A percentile compares a stretch with the other conserved stretches of the same genome.
Conservation (phyloP, 2,329 filamentous ascomycete genomes). For the Trichoderma sp. region DNA sequence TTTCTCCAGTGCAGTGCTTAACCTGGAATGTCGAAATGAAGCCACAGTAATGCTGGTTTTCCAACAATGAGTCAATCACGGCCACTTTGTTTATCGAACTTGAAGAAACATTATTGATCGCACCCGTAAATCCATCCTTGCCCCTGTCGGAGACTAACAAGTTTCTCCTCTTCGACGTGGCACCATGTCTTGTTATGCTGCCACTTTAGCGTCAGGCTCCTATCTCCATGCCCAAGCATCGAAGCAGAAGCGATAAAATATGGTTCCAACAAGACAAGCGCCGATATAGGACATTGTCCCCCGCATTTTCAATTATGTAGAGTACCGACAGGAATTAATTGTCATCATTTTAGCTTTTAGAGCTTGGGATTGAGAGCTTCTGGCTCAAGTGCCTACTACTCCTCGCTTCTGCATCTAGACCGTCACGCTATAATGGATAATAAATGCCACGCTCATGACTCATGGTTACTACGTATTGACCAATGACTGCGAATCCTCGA, state of each 20-base stretch:
- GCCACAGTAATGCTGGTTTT: background rate
- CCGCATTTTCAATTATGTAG: background rate
- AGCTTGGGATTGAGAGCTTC: background rate
- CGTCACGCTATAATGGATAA: background rate
- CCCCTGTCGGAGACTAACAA: background rate
- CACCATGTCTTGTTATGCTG: background rate
- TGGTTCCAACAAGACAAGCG: background rate
- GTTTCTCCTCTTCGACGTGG: background rate
- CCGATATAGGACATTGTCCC: background rate
- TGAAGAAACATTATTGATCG: background rate
- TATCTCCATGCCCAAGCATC: constrained; percentile 10
- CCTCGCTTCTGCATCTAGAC: background rate
- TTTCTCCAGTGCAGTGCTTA: background rate
- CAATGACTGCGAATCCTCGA: background rate
- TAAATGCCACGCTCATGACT: background rate
- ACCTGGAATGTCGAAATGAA: background rate
- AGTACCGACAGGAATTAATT: background rate
- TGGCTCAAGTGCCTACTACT: too few relatives aligned
- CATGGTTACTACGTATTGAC: background rate
- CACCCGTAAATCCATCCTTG: background rate
- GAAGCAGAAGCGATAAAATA: background rate
- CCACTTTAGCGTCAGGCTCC: constrained; percentile 9
- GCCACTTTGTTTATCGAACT: background rate
- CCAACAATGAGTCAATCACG: background rate
- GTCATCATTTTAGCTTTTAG: background rate